These are phyloP conservation scores for Patellifolia procumbens DNA, from an alignment of 179 eudicot species.

Conservation along the genomic window DNA sequence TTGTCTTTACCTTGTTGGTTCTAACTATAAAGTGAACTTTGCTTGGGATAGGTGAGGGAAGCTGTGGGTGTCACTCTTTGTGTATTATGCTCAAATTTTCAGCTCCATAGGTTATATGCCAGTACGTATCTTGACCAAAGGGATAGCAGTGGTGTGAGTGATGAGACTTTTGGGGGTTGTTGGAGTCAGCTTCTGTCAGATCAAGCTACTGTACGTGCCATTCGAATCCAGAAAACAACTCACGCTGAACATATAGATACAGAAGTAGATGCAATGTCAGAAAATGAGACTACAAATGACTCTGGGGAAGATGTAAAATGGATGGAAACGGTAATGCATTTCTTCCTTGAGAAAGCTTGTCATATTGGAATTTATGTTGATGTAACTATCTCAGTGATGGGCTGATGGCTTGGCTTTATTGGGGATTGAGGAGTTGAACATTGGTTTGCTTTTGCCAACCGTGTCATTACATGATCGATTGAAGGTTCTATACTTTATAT, in stretches of 20 bases:
- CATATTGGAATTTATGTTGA: not conserved
- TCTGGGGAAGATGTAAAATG: constrained; percentile 84
- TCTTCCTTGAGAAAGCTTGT: not conserved
- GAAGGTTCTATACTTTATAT: constrained; percentile 13
- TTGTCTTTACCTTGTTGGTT: not conserved
- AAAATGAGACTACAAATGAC: constrained; percentile 55
- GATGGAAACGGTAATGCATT: constrained; percentile 92
- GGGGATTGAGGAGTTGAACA: not conserved
- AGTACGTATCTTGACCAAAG: constrained; percentile 33
- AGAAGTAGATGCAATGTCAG: constrained; percentile 37
- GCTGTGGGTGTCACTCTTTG: constrained; percentile 86
- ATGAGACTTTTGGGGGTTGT: constrained; percentile 36
- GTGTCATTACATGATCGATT: constrained; percentile 3
- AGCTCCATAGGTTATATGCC: constrained; percentile 49
- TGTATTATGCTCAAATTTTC: constrained; percentile 87
- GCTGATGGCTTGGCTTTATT: too few relatives aligned
- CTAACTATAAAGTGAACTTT: constrained; percentile 11
- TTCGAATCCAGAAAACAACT: constrained; percentile 56
- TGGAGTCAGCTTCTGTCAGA: constrained; percentile 66
- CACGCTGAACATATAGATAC: constrained; percentile 56
- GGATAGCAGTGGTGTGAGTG: constrained; percentile 29
- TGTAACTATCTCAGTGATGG: not conserved
- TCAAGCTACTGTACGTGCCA: constrained; percentile 71
- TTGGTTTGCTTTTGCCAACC: not conserved
- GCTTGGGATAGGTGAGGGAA: constrained; percentile 81